Conservation (phyloP, 2,329 filamentous ascomycete genomes). For the Plectosphaerella plurivora region DNA sequence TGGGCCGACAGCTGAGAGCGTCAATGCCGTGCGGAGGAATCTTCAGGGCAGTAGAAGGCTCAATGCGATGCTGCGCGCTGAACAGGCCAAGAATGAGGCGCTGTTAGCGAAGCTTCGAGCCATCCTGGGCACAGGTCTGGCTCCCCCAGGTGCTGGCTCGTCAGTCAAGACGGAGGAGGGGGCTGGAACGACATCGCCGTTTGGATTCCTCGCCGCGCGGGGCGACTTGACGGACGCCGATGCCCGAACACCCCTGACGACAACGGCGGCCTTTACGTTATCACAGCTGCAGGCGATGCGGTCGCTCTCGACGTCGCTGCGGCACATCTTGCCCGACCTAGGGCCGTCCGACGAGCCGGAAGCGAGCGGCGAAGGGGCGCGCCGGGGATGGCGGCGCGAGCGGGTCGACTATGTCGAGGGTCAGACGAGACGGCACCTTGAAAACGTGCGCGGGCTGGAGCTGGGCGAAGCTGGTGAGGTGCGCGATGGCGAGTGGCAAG, state of each 20-base stretch:
- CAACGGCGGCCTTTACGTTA: slow-evolving; percentile 72
- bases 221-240: slow-evolving; percentile 47
- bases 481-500: slow-evolving; percentile 61
- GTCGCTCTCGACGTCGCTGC: slow-evolving; percentile 55
- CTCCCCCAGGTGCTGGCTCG: background rate
- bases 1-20: slow-evolving; percentile 54
- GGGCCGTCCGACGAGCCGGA: slow-evolving; percentile 7
- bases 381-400: slow-evolving; percentile 61
- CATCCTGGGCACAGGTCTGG: slow-evolving; percentile 22
- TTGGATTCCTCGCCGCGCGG: slow-evolving; percentile 55
- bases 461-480: slow-evolving; percentile 57
- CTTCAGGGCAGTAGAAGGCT: slow-evolving; percentile 76
- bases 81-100: slow-evolving; percentile 67
- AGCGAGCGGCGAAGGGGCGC: slow-evolving; percentile 19
- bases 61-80: slow-evolving; percentile 63
- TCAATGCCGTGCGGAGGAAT: slow-evolving; percentile 68
- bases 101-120: slow-evolving; percentile 61
- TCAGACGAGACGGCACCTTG: slow-evolving; percentile 71
- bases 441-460: slow-evolving; percentile 64
- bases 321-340: slow-evolving; percentile 63
- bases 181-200: slow-evolving; percentile 22
- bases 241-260: slow-evolving; percentile 54
- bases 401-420: slow-evolving; percentile 79
- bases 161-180: slow-evolving; percentile 18
- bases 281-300: slow-evolving; percentile 80